Base-by-base conservation (phyloP, 768 basidiomycete genomes). In the Pulveroboletus sp. region DNA sequence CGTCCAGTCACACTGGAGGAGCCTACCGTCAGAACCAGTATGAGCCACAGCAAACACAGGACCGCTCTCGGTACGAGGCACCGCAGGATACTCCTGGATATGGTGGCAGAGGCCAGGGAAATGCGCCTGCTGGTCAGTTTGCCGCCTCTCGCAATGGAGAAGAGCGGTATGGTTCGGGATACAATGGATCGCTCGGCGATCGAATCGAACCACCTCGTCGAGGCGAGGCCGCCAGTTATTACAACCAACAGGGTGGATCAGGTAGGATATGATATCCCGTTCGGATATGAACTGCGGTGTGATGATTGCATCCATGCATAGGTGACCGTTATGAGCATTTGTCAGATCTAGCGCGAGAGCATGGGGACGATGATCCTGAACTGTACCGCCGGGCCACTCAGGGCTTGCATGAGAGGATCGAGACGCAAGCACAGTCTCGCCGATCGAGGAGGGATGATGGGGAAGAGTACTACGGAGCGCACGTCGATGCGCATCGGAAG, bases 401-500 rank as follows among this genome's bases (percentile, higher is more conserved):
- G 26, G 64, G 64, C 4, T 37, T 66, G 28, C 55, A 61, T 0
- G 55, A 57, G 21, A 64, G 18, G 33, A 57, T 62, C n/a, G 51
- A 67, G 40, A 26, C 51, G 0, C 58, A 60, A 18, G 8, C 18
- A 7, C 58, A 49, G 47, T 44, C 51, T 40, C 47, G 37, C 21
- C 50, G 17, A 7, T 24, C 24, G 21, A 40, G 36, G 28, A 37
- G 31, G 33, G 39, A 43, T 4, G 39, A 40, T 3, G 26, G 54
- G 0, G 59, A 57, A 3, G 54, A 54, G 3, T 43, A 52, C 12
- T 59, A 65, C 43, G 47, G 43, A 14, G 12, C 55, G 1, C 67
- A 65, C 0, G 44, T 57, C 2, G 59, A 62, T 17, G 65, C 66
- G n/a, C 67, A 67, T 21, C 51, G 49, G 7, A 67, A 65, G 32